Conservation (phyloP, 192 early-diverging fungal species). For the Chytriomyces confervae region DNA sequence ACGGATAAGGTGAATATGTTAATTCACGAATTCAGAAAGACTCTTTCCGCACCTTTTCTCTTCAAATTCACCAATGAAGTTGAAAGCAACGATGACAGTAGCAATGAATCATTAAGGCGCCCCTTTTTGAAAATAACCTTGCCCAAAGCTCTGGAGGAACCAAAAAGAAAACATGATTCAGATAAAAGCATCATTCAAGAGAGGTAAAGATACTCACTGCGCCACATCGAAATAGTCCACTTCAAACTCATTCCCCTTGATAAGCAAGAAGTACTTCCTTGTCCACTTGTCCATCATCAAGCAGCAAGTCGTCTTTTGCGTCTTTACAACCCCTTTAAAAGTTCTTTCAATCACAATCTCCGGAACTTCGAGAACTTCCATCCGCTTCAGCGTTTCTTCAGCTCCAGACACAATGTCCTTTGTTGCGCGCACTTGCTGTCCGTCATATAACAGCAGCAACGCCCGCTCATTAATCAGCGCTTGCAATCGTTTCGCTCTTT, state of each 20-base stretch:
- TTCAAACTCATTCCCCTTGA: slow-evolving; percentile 53
- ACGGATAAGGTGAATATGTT: not conserved
- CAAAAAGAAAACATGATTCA: not conserved
- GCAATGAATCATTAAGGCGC: slow-evolving; percentile 78
- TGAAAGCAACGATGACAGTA: slow-evolving; percentile 75
- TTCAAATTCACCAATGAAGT: slow-evolving; percentile 71
- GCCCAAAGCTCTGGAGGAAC: slow-evolving; percentile 57
- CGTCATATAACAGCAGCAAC: slow-evolving; percentile 76
- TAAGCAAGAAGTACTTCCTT: slow-evolving; percentile 45
- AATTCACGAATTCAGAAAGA: not conserved
- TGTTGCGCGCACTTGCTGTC: slow-evolving; percentile 47
- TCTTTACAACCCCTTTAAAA: slow-evolving; percentile 47
- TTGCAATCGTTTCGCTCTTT: slow-evolving; percentile 59
- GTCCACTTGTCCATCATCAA: slow-evolving; percentile 40
- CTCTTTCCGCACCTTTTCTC: slow-evolving; percentile 57
- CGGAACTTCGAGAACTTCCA: slow-evolving; percentile 71
- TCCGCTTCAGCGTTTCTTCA: slow-evolving; percentile 59
- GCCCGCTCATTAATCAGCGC: slow-evolving; percentile 75
- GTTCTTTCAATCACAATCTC: slow-evolving; percentile 68
- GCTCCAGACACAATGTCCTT: slow-evolving; percentile 57
- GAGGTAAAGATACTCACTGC: slow-evolving; percentile 30
- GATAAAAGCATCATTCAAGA: not conserved
- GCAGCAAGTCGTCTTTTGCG: slow-evolving; percentile 70
- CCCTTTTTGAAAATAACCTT: slow-evolving; percentile 69
- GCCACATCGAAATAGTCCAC: slow-evolving; percentile 85